Evolutionary conservation across 106 monocot genomes (phyloP).

Genomic region (Dactylorhiza incarnata): DNA sequence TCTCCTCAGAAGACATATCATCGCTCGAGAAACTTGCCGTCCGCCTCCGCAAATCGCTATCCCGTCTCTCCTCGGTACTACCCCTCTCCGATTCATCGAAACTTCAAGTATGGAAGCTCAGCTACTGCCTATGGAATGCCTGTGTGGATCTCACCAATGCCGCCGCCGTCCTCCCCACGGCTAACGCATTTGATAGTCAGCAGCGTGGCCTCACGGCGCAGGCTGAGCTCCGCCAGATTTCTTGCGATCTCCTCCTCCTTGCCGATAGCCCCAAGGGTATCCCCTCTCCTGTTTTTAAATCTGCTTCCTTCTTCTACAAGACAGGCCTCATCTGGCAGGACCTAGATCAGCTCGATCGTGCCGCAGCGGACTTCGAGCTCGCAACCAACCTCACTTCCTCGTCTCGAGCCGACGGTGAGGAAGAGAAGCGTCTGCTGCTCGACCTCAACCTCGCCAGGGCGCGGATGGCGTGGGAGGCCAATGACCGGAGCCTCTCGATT

Average conservation of each 20-base stretch:
- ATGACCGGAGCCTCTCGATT: slow-evolving; percentile 57
- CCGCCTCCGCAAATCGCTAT: slow-evolving; percentile 29
- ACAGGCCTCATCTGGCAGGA: slow-evolving; percentile 66
- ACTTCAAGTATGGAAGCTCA: slow-evolving; percentile 72
- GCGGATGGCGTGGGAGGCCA: slow-evolving; percentile 56
- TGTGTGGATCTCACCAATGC: slow-evolving; percentile 82
- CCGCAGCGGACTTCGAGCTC: slow-evolving; percentile 64
- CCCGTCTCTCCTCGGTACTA: slow-evolving; percentile 18
- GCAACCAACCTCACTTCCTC: slow-evolving; percentile 52
- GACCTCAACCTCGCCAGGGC: slow-evolving; percentile 73
- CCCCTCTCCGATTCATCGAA: slow-evolving; percentile 33
- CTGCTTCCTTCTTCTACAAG: slow-evolving; percentile 73
- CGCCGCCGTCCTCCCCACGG: neutral
- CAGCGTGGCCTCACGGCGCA: slow-evolving; percentile 4
- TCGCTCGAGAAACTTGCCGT: slow-evolving; percentile 26
- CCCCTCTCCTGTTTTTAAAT: slow-evolving; percentile 57
- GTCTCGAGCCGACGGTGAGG: slow-evolving; percentile 25
- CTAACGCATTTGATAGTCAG: neutral
- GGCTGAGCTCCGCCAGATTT: slow-evolving; percentile 56
- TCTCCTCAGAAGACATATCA: slow-evolving; percentile 18
- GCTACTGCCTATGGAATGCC: slow-evolving; percentile 91
- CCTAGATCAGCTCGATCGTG: slow-evolving; percentile 37
- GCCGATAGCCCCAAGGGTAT: slow-evolving; percentile 52
- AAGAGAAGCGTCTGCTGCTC: slow-evolving; percentile 46
- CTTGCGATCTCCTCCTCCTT: slow-evolving; percentile 65